Evolutionary conservation across 1,139 yeast species (phyloP).

Genomic region (Kazachstania sp.): DNA sequence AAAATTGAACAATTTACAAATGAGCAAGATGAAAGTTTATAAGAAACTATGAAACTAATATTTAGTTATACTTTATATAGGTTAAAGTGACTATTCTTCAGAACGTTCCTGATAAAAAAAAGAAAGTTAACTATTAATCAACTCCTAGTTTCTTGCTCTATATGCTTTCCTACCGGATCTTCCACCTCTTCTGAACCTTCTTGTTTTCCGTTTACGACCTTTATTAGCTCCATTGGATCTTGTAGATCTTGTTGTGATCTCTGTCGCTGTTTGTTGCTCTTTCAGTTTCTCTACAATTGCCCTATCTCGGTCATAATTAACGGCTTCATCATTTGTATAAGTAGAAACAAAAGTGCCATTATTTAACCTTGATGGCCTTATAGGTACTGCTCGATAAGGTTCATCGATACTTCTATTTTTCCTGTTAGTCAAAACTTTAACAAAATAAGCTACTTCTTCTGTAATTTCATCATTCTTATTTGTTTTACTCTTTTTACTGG

Average conservation of each 20-base stretch:
- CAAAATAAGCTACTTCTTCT: constrained; percentile 5
- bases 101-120: neutral
- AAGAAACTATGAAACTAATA: neutral
- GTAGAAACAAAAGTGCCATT: neutral
- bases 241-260: constrained; percentile 1
- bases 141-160: neutral
- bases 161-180: neutral
- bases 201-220: neutral
- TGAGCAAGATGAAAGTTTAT: neutral
- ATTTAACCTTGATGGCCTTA: neutral
- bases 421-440: constrained; percentile 12
- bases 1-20: too few species aligned
- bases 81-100: neutral
- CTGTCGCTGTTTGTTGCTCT: constrained; percentile 1
- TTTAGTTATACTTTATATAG: neutral
- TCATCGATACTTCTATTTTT: neutral
- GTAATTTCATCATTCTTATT: constrained; percentile 4
- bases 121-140: neutral
- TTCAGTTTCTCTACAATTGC: constrained; percentile 1
- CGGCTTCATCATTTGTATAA: neutral
- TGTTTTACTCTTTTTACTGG: neutral
- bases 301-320: neutral
- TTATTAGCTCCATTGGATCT: constrained; percentile 2
- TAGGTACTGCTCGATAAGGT: neutral
- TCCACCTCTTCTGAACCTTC: constrained; percentile 1